Conservation (phyloP, 2,329 filamentous ascomycete genomes). For the Sporothrix phasma region DNA sequence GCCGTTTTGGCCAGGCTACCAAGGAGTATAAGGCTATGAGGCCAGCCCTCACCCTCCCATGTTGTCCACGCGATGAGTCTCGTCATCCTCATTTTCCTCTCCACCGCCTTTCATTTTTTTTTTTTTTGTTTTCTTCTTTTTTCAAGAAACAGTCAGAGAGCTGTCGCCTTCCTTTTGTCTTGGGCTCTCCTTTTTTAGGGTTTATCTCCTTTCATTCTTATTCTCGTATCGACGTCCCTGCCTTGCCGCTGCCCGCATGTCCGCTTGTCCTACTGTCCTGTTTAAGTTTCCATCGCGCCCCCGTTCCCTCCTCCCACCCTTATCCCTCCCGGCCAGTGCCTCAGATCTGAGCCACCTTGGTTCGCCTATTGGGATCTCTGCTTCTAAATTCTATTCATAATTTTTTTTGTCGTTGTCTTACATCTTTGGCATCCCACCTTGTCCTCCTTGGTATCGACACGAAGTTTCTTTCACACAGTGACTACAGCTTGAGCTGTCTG, state of each 20-base stretch:
- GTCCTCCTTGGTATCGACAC: background rate
- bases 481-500: constrained; percentile 1
- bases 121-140: constrained; percentile 20
- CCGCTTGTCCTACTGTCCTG: background rate
- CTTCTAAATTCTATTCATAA: constrained; percentile 2
- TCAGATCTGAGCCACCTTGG: constrained; percentile 11
- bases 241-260: background rate
- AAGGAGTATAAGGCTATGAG: constrained; percentile 45
- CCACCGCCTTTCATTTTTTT: constrained; percentile 22
- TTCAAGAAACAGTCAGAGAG: constrained; percentile 14
- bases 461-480: background rate
- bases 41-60: constrained; percentile 28
- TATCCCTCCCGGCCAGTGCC: background rate
- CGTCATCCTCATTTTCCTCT: constrained; percentile 21
- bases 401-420: constrained; percentile 2
- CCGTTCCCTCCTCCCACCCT: background rate
- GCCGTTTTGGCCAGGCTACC: constrained; percentile 28
- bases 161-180: constrained; percentile 15
- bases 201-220: background rate
- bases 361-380: constrained; percentile 8
- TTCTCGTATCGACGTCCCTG: background rate
- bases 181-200: background rate
- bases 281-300: background rate
- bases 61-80: constrained; percentile 21
- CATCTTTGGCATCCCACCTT: background rate